Conservation (phyloP, 352 stramenopile species). For the Pythium utonaiense region DNA sequence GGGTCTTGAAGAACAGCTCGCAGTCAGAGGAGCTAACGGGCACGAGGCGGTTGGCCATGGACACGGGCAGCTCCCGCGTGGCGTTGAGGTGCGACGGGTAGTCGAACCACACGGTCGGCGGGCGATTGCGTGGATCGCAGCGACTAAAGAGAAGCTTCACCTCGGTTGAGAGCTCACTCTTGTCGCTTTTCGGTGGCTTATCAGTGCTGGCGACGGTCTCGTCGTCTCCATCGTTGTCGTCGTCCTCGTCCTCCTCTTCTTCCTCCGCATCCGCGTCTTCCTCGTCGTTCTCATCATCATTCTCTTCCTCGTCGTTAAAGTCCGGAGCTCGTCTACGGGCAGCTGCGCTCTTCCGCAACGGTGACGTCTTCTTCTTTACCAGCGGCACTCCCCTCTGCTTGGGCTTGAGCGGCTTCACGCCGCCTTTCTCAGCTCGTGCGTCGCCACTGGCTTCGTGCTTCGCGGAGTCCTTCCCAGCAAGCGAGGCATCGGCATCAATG, state of each 20-base stretch:
- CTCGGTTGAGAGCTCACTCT: slow-evolving; percentile 30
- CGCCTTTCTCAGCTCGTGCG: background rate
- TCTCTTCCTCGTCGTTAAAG: slow-evolving; percentile 43
- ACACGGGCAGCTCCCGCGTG: slow-evolving; percentile 26
- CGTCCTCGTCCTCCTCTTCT: slow-evolving; percentile 27
- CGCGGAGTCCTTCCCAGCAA: background rate
- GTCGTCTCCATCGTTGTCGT: background rate
- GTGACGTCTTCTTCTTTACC: slow-evolving; percentile 25
- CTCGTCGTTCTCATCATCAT: slow-evolving; percentile 21
- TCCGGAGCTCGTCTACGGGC: slow-evolving; percentile 1
- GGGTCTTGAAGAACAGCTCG: slow-evolving; percentile 70
- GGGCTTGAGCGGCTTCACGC: background rate
- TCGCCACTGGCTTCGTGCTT: background rate
- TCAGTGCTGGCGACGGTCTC: background rate
- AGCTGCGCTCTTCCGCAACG: slow-evolving; percentile 21
- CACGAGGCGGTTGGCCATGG: slow-evolving; percentile 25
- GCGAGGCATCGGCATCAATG: slow-evolving; percentile 25
- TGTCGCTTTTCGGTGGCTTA: slow-evolving; percentile 26
- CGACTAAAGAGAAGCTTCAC: slow-evolving; percentile 61
- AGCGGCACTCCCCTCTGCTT: background rate
- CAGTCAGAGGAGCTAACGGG: slow-evolving; percentile 38
- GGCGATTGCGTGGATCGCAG: slow-evolving; percentile 34
- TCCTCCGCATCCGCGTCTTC: slow-evolving; percentile 15
- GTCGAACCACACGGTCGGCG: slow-evolving; percentile 86
- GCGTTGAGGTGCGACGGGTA: slow-evolving; percentile 74